Base-by-base conservation (phyloP, 2,329 filamentous ascomycete genomes). In the Alternaria sp. region DNA sequence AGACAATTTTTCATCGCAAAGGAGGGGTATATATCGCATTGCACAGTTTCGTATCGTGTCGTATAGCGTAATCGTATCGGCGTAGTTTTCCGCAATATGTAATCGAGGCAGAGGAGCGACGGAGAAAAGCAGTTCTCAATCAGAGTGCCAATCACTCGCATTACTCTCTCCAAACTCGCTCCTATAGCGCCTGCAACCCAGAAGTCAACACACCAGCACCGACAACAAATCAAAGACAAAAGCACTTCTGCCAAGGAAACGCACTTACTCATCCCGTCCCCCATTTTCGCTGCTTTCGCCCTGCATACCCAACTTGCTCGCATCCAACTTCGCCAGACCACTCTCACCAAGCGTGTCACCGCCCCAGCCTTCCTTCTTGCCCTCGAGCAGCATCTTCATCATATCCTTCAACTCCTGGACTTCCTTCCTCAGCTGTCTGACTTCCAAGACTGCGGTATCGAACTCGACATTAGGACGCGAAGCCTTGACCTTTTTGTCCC, bases 401-500 rank as follows among this genome's bases (percentile, higher is more conserved):
- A 81, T 54, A 24, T 76, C 73, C 70, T 79, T 83, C 56, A 83
- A 58, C 72, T 82, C 80, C 33, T 69, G 68, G 14, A 84, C 73
- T 61, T 83, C 80, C 41, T 74, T 69, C 64, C 74, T 77, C 69
- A 83, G 58, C 64, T 79, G 76, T 62, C 75, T 74, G 21, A 83
- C 68, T 65, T 96, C 92, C 24, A 90, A 62, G n/a, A 92, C 87
- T 1, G 90, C 88, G 10, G 85, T 85, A 62, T 97, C 92, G 31
- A 89, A 86, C 68, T 92, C 90, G 4, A 98, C 85, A 75, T 98
- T 92, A 0, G 93, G 90, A 74, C 88, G 91, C 23, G 86, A 89
- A n/a, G 82, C 80, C 50, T 87, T 83, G 3, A 97, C 93, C 55
- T 85, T 88, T 82, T 95, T 92, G 34, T 85, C 82, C 95, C 95